Conservation (phyloP, 768 basidiomycete species). For the Amanita subjunquillea region DNA sequence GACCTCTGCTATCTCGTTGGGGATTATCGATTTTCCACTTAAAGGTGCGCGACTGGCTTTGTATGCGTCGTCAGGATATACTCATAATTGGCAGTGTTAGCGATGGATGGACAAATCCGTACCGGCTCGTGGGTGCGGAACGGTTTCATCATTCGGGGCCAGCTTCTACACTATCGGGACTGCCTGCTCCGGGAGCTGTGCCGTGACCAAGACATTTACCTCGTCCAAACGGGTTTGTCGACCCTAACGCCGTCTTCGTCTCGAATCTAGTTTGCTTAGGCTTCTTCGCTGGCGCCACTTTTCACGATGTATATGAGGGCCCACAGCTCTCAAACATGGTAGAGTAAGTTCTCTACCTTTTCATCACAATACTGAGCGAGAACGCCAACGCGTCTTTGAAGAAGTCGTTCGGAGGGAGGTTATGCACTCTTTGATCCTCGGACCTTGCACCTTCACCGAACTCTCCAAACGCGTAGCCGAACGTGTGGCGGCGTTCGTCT, state of each 20-base stretch:
- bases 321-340: conserved; percentile 78
- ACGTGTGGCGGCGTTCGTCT: conserved; percentile 72
- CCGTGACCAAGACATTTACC: conserved; percentile 89
- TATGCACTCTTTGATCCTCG: conserved; percentile 82
- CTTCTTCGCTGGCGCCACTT: conserved; percentile 60
- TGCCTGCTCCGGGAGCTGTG: conserved; percentile 93
- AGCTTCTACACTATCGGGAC: conserved; percentile 92
- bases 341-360: conserved; percentile 81
- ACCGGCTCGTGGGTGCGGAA: conserved; percentile 97
- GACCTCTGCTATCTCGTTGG: conserved; percentile 82
- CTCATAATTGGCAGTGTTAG: conserved; percentile 43
- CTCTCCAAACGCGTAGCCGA: conserved; percentile 88
- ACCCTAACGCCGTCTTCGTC: conserved; percentile 71
- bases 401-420: conserved; percentile 73
- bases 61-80: conserved; percentile 3
- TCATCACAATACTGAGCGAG: conserved; percentile 84
- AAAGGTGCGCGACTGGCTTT: conserved; percentile 45
- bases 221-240: conserved; percentile 77
- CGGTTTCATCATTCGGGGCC: conserved; percentile 90
- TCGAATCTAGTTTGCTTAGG: conserved; percentile 75
- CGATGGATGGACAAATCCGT: conserved; percentile 91
- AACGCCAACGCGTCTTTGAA: conserved; percentile 58
- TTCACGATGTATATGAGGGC: conserved; percentile 14
- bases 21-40: conserved; percentile 80
- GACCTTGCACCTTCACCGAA: conserved; percentile 83